Evolutionary conservation across 2,329 filamentous ascomycete genomes (phyloP), one percentile per base, ranked within the genome.

Genomic region (Monosporascus sp.): DNA sequence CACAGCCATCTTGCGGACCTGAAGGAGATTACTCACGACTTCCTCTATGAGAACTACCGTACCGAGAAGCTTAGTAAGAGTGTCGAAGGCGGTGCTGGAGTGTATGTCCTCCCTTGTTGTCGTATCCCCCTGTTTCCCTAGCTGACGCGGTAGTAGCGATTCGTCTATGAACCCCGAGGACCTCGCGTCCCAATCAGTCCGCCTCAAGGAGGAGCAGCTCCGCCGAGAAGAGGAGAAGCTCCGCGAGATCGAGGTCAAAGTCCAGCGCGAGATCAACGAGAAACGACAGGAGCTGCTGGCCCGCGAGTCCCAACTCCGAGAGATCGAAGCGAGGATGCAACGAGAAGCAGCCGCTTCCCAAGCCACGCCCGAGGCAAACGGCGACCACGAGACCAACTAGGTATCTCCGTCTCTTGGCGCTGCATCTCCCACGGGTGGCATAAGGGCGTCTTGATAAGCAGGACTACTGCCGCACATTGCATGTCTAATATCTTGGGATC

Each of bases 31-130:
- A 99, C 94, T 50, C 94, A 99, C 75, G 94, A 99, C 76, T 99
- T 99, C 87, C 80, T 99, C 61, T 99, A 99, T 78, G 94, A 99
- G 75, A 99, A 99, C 79, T 99, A 99, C 84, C 91, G 94, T 91
- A 99, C 94, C 69, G 94, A 99, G 89, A 97, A 97, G 82, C 89
- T 99, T 67, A 96, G 90, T 81, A 99, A 97, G 90, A 97, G 91
- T 72, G 94, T 99, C 65, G 92, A 97, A 71, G 90, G 90, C 73
- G 89, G 90, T 76, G 82, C 85, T 75, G 84, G 85, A 83, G 85
- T 85, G 91, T 96, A 89, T 65, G 91, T 91, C 56, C 57, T 53
- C 50, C 44, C 46, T 48, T 14, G 34, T 27, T 9, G 11, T n/a
- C 20, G 5, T n/a, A 8, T 22, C 46, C 46, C 46, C 38, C 38